Conservation (phyloP, 306 rosid species). For the Medicago arabica region DNA sequence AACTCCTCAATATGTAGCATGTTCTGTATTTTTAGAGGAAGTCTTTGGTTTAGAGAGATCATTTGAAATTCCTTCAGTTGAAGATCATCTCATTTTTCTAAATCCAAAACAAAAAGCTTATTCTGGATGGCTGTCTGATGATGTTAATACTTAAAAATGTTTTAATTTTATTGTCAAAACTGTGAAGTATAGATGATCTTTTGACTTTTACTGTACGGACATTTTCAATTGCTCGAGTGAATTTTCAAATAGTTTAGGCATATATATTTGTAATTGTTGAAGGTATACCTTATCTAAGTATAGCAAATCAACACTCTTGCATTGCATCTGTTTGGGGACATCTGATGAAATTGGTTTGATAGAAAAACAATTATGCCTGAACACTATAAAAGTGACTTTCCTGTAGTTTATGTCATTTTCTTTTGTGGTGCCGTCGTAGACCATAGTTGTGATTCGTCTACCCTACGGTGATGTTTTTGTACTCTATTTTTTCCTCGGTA, state of each 20-base stretch:
- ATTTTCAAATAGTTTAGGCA: constrained; percentile 15
- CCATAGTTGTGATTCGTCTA: not conserved
- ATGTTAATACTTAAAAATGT: constrained; percentile 9
- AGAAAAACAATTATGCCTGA: constrained; percentile 9
- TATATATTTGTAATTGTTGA: not conserved
- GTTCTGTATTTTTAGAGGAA: constrained; percentile 28
- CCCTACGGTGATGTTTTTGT: not conserved
- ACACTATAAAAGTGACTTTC: constrained; percentile 12
- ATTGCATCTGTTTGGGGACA: constrained; percentile 6
- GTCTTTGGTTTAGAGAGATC: constrained; percentile 16
- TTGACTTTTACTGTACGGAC: not conserved
- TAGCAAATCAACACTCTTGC: constrained; percentile 25
- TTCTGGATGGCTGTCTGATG: constrained; percentile 30
- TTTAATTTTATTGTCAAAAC: constrained; percentile 13
- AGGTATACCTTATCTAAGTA: constrained; percentile 8
- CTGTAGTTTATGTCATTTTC: constrained; percentile 13
- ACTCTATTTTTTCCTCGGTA: not conserved
- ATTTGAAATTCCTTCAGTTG: constrained; percentile 27
- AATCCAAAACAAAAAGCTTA: constrained; percentile 7
- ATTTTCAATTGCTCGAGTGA: constrained; percentile 3
- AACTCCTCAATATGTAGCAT: constrained; percentile 17
- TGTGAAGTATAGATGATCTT: constrained; percentile 17
- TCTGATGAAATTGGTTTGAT: constrained; percentile 20
- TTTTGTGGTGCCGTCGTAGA: not conserved
- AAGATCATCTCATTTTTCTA: constrained; percentile 30